Evolutionary conservation across 2,329 filamentous ascomycete genomes (phyloP).

Genomic region (Pseudocercospora vitis): DNA sequence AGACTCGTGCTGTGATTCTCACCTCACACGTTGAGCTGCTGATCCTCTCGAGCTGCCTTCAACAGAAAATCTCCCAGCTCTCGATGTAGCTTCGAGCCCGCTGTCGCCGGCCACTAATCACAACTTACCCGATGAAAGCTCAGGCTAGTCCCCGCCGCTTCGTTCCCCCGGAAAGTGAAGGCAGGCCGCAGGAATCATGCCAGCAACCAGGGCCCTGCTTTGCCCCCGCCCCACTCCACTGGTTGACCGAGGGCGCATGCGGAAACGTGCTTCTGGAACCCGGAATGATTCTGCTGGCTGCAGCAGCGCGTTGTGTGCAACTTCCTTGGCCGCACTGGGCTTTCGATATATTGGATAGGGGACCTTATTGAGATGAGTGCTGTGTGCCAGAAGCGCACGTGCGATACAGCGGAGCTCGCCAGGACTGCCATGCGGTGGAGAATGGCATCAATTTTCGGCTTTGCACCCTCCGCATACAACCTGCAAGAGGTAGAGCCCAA

Average conservation of each 20-base stretch:
- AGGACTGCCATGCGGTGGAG: too few relatives aligned
- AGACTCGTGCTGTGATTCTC: constrained; percentile 1
- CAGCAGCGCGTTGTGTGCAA: background rate
- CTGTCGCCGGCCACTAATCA: constrained; percentile 1
- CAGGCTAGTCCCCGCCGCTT: too few relatives aligned
- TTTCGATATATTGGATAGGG: background rate
- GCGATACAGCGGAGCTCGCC: too few relatives aligned
- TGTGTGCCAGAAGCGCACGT: too few relatives aligned
- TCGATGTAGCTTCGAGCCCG: background rate
- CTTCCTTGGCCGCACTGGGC: background rate
- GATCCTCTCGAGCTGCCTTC: background rate
- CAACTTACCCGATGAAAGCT: too few relatives aligned
- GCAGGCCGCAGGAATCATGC: background rate
- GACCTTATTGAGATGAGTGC: too few relatives aligned
- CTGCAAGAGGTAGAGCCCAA: too few relatives aligned
- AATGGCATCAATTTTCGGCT: too few relatives aligned
- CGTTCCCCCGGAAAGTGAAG: background rate
- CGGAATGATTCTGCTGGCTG: background rate
- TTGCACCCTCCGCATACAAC: too few relatives aligned
- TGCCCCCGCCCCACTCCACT: background rate
- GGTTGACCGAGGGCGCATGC: background rate
- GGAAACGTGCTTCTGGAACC: constrained; percentile 1
- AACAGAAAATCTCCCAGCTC: background rate
- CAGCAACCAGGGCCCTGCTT: background rate
- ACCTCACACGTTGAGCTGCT: constrained; percentile 3